Conservation (phyloP, 306 rosid species). For the Argentina anserina region DNA sequence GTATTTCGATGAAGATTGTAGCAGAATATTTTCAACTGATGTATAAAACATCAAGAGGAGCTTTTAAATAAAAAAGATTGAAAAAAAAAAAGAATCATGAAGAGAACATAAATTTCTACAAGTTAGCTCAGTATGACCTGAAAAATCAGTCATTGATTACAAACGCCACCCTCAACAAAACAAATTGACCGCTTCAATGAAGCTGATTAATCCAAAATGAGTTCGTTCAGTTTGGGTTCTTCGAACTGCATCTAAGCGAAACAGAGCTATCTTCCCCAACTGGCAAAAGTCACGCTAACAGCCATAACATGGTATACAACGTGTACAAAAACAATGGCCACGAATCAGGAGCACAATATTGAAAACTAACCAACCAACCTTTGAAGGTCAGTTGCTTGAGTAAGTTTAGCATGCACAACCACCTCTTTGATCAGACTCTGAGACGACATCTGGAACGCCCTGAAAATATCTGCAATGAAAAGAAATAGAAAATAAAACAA, state of each 20-base stretch:
- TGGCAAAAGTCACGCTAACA: slow-evolving; percentile 26
- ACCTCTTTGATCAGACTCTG: slow-evolving; percentile 71
- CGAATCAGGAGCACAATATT: slow-evolving; percentile 35
- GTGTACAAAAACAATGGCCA: slow-evolving; percentile 25
- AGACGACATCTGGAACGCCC: slow-evolving; percentile 73
- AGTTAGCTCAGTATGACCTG: not conserved
- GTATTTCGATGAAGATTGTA: too few species aligned
- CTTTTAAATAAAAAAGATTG: too few species aligned
- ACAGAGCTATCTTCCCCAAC: slow-evolving; percentile 24
- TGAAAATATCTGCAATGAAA: slow-evolving; percentile 77
- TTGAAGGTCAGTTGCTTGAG: slow-evolving; percentile 10
- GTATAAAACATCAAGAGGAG: too few species aligned
- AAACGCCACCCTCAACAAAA: not conserved
- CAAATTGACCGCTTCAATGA: not conserved
- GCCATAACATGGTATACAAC: slow-evolving; percentile 32
- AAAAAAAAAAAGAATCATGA: not conserved
- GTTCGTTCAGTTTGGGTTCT: slow-evolving; percentile 24
- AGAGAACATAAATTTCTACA: not conserved
- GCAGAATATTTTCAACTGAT: too few species aligned
- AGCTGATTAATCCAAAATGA: slow-evolving; percentile 17
- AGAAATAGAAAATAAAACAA: not conserved
- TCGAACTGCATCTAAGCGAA: slow-evolving; percentile 31
- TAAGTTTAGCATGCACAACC: slow-evolving; percentile 87
- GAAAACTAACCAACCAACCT: slow-evolving; percentile 26
- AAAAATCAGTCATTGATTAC: not conserved